Percentiles rank a stretch among this genome's conserved stretches.
These are phyloP conservation scores for Clarireedia sp. DNA, from an alignment of 2,329 filamentous ascomycete genomes.

Conservation along the genomic window DNA sequence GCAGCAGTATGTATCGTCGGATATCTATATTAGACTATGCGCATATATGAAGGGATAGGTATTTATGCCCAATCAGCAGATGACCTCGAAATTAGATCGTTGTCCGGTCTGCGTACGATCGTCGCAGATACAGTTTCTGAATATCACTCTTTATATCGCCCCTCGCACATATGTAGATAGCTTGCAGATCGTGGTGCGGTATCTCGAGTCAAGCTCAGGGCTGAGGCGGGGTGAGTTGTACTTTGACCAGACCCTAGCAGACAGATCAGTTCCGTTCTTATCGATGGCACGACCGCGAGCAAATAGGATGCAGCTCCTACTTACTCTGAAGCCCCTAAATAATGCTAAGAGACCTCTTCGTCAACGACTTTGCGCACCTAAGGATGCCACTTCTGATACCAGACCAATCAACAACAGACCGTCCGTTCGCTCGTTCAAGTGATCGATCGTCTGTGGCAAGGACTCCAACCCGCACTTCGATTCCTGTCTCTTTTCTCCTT, in stretches of 20 bases:
- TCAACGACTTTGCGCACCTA: background rate
- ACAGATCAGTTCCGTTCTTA: background rate
- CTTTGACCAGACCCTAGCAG: background rate
- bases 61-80: background rate
- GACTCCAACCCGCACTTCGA: background rate
- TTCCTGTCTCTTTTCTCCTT: background rate
- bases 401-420: background rate
- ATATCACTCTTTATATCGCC: background rate
- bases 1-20: background rate
- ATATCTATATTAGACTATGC: background rate
- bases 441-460: background rate
- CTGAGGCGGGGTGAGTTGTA: conserved; percentile 5
- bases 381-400: background rate
- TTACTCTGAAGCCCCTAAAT: background rate
- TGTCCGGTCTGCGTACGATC: background rate
- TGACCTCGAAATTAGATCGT: background rate
- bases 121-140: background rate
- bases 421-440: background rate
- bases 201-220: background rate
- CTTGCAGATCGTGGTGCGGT: background rate
- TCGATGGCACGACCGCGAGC: background rate
- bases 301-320: background rate
- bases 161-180: background rate
- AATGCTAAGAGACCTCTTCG: background rate
- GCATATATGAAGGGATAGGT: background rate